Evolutionary conservation across 176 grass and related monocot species (phyloP), one percentile per base, ranked within the genome.

Genomic region (Avena eriantha): DNA sequence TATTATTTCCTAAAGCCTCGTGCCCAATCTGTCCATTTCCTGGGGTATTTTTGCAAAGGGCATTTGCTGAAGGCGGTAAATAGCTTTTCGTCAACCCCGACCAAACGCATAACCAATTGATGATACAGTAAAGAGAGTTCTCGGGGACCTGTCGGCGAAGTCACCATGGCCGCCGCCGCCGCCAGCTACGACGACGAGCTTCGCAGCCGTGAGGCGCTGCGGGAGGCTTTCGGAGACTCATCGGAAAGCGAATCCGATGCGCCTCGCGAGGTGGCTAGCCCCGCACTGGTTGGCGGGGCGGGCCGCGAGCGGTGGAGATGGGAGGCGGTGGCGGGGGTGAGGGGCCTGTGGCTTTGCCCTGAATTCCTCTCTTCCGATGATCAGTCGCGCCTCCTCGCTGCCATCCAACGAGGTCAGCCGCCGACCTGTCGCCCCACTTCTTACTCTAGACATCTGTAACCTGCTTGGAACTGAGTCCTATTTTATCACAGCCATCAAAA

Each of bases 161-260:
- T 24, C 61, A 13, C 34, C 56, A 87, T 87, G 84, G 75, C 49
- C 34, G 57, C 15, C 23, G 72, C 33, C 65, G 80, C 10, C 56
- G 55, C 19, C 41, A 57, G 10, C 9, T 50, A 47, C 39, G 79
- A 26, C 29, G 87, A 74, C 3, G 81, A 84, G 13, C 43, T 76
- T 23, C 39, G 35, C 24, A 51, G 57, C n/a, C 86, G 77, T 56
- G 56, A 58, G 36, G 83, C 69, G 33, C 86, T 83, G 16, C 76
- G 41, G 31, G 91, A 95, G 60, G 93, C 81, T 24, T 95, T 93
- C 66, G 93, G 91, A 2, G 88, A 93, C 29, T 91, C 86, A 18
- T 91, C 88, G 4, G 84, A 86, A 3, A 88, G 86, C 45, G 92
- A 94, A 0, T 14, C 66, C 3, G 83, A 84, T 19, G n/a, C 29